Base-by-base conservation (phyloP, 2,329 filamentous ascomycete species). In the Coniella lustricola region DNA sequence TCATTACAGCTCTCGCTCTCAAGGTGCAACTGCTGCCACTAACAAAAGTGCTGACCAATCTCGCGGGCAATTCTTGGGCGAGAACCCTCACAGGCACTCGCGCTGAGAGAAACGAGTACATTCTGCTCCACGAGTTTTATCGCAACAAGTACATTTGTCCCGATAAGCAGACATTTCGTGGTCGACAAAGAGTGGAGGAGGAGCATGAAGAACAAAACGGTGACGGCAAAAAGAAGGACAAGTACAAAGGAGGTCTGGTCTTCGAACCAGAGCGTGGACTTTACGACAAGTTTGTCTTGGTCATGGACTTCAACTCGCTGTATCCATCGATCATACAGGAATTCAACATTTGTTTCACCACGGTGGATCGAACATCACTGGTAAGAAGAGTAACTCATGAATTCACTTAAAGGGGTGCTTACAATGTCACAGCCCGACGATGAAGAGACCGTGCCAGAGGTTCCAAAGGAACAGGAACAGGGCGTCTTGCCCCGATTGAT, bases 241-340 rank as follows among this genome's bases (percentile, higher is more conserved):
- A 97, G 68, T 98, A 86, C 74, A 97, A 98, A 72, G 93, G 93
- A 63, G 93, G 94, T 75, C 82, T 98, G 29, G 93, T 98, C 49
- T 97, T 98, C 59, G 93, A 98, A 65, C 93, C 93, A 4, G 90
- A 97, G 65, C 96, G 91, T 67, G 93, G 94, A 16, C 77, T 98
- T 4, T 98, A 98, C 63, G 93, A 98, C 76, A 95, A 94, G 69
- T 96, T 94, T 66, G 87, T 98, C 46, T 79, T 98, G 48, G 94
- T 98, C 67, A 98, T 98, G 94, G 93, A 98, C 74, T 98, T 98
- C 75, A 98, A 98, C 77, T 96, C 90, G 59, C 75, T 98, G 54
- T 98, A 98, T 61, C 93, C 93, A 29, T 96, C 89, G 62, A 97
- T 98, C 62, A 98, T 98, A 53, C 94, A 98, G 63, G 94, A 98